Base-by-base conservation (phyloP, 1,139 yeast genomes). In the Candida sp. region DNA sequence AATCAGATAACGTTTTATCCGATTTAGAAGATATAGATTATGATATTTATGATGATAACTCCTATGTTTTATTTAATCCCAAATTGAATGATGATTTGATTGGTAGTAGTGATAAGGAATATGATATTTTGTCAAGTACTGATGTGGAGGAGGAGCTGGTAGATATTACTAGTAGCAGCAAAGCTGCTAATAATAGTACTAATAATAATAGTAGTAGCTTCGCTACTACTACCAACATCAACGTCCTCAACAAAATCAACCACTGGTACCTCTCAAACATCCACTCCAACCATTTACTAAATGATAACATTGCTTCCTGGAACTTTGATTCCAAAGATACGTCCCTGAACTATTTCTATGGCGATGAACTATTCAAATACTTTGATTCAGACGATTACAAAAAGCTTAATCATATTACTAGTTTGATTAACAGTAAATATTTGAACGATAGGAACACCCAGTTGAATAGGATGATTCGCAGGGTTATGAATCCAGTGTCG, bases 301-400 rank as follows among this genome's bases (percentile, higher is more conserved):
- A 70, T 46, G 78, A 73, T 48, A 71, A 72, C 50, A 61, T 66
- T 4, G 78, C 78, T 12, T 66, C 73, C 41, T 73, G 77, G 77
- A 72, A 72, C 50, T 56, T 73, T 46, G 77, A 72, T 49, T 76
- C 69, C 47, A 60, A 38, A 12, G 41, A 50, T 52, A 9, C 34
- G 1, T 7, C 12, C 6, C 7, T n/a, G 6, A 54, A 54, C 32
- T 55, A 57, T 39, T 67, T 68, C 42, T 68, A 68, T 45, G 74
- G 74, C 1, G 72, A 67, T 45, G 71, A 68, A 35, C 47, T 68
- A 35, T 56, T 68, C 37, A 53, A 55, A 39, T 57, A 55, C 43
- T 53, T 65, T 38, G 53, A 54, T 41, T 55, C 53, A 33, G 54
- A 54, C 8, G 73, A 67, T 11, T 54, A 60, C 35, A 62, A 56